Percentiles rank a stretch among this genome's conserved stretches.
Conservation (phyloP, 345 rosid species). For the Gossypium thurberi region DNA sequence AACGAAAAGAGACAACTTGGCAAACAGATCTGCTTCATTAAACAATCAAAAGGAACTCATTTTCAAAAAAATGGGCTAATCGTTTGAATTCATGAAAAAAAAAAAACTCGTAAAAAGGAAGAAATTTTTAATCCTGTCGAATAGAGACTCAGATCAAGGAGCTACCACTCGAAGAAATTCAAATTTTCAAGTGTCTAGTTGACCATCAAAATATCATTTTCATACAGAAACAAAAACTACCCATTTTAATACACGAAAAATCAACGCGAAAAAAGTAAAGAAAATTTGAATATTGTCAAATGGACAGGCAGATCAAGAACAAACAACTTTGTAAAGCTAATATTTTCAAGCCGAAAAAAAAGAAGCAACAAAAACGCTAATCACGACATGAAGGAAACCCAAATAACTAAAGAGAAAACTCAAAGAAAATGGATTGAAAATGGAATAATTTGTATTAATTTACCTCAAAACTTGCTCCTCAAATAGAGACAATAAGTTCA, state of each 20-base stretch:
- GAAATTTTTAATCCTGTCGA: too few relatives aligned
- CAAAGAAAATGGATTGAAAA: neutral
- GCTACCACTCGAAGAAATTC: neutral
- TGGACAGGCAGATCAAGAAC: conserved; percentile 6
- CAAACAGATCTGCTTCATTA: neutral
- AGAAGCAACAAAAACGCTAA: neutral
- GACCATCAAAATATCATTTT: neutral
- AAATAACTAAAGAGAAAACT: neutral
- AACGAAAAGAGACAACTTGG: neutral
- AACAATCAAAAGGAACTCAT: neutral
- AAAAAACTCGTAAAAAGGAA: too few relatives aligned
- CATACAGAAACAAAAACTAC: neutral
- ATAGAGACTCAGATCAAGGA: too few relatives aligned
- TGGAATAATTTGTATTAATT: neutral
- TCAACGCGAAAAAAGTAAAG: neutral
- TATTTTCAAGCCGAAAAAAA: neutral
- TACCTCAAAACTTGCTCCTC: conserved; percentile 3
- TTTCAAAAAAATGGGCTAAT: neutral
- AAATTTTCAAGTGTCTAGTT: neutral
- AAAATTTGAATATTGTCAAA: neutral
- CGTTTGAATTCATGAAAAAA: too few relatives aligned
- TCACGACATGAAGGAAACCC: neutral
- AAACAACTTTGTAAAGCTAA: neutral
- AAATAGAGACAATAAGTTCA: neutral
- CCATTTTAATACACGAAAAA: neutral